Percentiles rank a stretch among this genome's conserved stretches.
Evolutionary conservation across 768 basidiomycete genomes (phyloP).

Genomic region (Leccinum rimulosum): DNA sequence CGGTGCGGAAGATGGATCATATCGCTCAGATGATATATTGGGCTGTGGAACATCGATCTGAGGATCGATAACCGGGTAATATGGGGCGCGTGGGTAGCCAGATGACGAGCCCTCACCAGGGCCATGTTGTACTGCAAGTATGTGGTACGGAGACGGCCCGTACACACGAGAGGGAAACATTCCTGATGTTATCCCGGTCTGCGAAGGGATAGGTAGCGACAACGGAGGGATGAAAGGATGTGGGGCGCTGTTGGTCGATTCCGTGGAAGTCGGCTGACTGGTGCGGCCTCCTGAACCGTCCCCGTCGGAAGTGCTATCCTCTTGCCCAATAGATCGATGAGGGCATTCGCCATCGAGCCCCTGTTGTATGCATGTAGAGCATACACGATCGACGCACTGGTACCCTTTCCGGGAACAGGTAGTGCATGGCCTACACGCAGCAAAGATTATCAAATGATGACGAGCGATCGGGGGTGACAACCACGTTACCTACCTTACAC

Average conservation of each 20-base stretch:
- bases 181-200: slow-evolving; percentile 11
- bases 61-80: slow-evolving; percentile 43
- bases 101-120: slow-evolving; percentile 25
- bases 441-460: slow-evolving; percentile 5
- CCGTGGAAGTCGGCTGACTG: slow-evolving; percentile 3
- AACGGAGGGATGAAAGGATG: slow-evolving; percentile 16
- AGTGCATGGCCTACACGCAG: slow-evolving; percentile 43
- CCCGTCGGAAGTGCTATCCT: slow-evolving; percentile 27
- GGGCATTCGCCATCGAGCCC: slow-evolving; percentile 46
- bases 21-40: slow-evolving; percentile 35
- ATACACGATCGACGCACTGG: slow-evolving; percentile 51
- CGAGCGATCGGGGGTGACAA: slow-evolving; percentile 1
- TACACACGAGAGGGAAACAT: slow-evolving; percentile 29
- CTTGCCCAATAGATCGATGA: slow-evolving; percentile 32
- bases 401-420: slow-evolving; percentile 50
- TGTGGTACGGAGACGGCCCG: slow-evolving; percentile 29
- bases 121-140: slow-evolving; percentile 23
- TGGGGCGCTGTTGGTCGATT: slow-evolving; percentile 3
- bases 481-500: slow-evolving; percentile 50
- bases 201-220: slow-evolving; percentile 18
- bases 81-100: slow-evolving; percentile 27
- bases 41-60: slow-evolving; percentile 31
- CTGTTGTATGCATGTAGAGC: slow-evolving; percentile 42
- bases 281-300: slow-evolving; percentile 12
- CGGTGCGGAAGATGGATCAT: slow-evolving; percentile 25